A percentile compares a stretch with the other conserved stretches of the same genome.
These are phyloP conservation scores for Harrya chromipes DNA, from an alignment of 768 basidiomycete genomes.

Conservation along the genomic window DNA sequence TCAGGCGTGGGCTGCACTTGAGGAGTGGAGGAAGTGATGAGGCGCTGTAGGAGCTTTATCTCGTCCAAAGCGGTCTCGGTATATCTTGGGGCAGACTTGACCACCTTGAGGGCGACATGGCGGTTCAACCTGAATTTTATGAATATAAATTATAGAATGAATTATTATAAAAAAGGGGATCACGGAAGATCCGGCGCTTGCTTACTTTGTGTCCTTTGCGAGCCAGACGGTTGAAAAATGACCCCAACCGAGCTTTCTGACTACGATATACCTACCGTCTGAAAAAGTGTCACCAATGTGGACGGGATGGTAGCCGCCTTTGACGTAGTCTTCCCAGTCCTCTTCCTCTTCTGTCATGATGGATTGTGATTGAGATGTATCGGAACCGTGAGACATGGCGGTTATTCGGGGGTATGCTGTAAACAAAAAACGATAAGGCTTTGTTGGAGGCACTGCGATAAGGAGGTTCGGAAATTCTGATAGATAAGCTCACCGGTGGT, in stretches of 20 bases:
- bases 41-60: constrained; percentile 94
- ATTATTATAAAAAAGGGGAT: background rate
- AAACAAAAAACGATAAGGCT: constrained; percentile 32
- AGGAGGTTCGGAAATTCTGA: constrained; percentile 25
- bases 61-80: constrained; percentile 99
- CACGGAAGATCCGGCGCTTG: constrained; percentile 12
- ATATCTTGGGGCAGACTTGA: constrained; percentile 95
- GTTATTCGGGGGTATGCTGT: constrained; percentile 35
- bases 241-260: constrained; percentile 94
- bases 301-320: constrained; percentile 88
- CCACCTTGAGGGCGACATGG: constrained; percentile 98
- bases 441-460: constrained; percentile 27
- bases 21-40: constrained; percentile 79
- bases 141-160: constrained; percentile 17
- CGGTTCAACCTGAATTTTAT: constrained; percentile 70
- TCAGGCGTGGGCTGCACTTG: constrained; percentile 45
- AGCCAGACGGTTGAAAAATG: constrained; percentile 96
- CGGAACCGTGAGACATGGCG: constrained; percentile 69
- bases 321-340: constrained; percentile 87
- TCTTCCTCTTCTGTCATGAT: constrained; percentile 91
- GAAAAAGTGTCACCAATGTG: constrained; percentile 92
- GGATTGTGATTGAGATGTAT: constrained; percentile 69
- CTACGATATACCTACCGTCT: constrained; percentile 83
- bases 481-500: constrained; percentile 31
- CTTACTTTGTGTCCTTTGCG: constrained; percentile 76